Evolutionary conservation across 805 yeast genomes (phyloP), one percentile per base, ranked within the genome.

Genomic region (Priceomyces fermenticarens): DNA sequence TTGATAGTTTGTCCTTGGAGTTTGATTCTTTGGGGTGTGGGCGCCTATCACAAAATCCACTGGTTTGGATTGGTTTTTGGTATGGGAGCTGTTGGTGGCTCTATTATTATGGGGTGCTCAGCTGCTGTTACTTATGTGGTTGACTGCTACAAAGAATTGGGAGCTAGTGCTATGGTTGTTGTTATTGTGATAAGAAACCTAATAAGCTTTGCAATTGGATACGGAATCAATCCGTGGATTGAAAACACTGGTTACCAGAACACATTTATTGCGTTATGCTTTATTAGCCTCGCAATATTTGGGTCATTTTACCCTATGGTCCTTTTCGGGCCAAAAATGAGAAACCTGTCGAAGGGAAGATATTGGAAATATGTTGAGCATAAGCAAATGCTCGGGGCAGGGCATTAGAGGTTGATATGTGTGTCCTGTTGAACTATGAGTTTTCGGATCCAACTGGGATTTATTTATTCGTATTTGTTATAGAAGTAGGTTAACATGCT

Each of bases 211-310:
- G 82, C 77, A 3, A 72, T 77, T 57, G 75, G 74, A 37, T 81
- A 80, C 43, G 85, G 81, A 20, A 70, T 78, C 43, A 78, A 81
- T 2, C 77, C 80, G 12, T 81, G 84, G 80, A 63, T 79, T 28
- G 58, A 51, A 3, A 67, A 73, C 46, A 57, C 67, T 38, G 86
- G 86, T 1, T 62, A 69, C 40, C 78, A 79, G 48, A 73, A 78
- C 49, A 70, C 81, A 12, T 80, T 80, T 45, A 70, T 80, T 36
- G 73, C 78, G 1, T 75, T 80, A 10, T 83, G 78, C 1, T 74
- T 75, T 41, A 67, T 79, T 47, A 69, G 77, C 38, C 55, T 80
- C 29, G 70, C 69, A 44, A 63, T 75, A 46, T 69, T 74, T 46
- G 64, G 70, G 25, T 58, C 77, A 9, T 75, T 77, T 46, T 49